A percentile compares a stretch with the other conserved stretches of the same genome.
phyloP scores from a whole-genome alignment of 352 stramenopile species.

The Pythium periplocum region DNA sequence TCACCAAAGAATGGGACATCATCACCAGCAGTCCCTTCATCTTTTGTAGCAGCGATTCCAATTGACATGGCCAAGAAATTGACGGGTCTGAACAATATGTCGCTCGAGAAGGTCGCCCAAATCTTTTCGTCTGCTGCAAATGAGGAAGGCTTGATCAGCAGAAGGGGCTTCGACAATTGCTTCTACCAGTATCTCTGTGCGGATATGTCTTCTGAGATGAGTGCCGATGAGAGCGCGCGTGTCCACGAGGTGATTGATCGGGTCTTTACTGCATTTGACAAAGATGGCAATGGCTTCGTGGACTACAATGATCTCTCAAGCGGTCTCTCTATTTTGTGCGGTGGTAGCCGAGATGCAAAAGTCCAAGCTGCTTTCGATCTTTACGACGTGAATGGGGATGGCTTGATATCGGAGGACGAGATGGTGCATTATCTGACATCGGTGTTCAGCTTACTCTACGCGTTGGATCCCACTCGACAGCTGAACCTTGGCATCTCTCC shows the following conservation, averaged over 20 bases:
- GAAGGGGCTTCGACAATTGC: constrained; percentile 65
- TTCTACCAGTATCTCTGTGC: constrained; percentile 69
- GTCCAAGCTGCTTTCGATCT: constrained; percentile 77
- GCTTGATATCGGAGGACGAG: constrained; percentile 78
- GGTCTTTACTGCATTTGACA: constrained; percentile 78
- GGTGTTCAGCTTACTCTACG: constrained; percentile 79
- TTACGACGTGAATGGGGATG: constrained; percentile 80
- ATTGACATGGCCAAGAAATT: constrained; percentile 69
- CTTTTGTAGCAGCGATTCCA: constrained; percentile 30
- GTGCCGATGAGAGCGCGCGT: constrained; percentile 36
- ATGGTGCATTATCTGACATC: constrained; percentile 85
- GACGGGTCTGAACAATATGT: constrained; percentile 55
- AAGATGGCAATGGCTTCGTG: constrained; percentile 61
- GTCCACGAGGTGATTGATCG: constrained; percentile 71
- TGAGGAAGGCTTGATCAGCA: constrained; percentile 45
- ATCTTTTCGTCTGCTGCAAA: constrained; percentile 49
- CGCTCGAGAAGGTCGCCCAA: constrained; percentile 53
- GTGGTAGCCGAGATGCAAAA: constrained; percentile 52
- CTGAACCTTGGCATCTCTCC: constrained; percentile 54
- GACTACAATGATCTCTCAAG: constrained; percentile 74
- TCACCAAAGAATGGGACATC: no score
- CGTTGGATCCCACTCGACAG: constrained; percentile 53
- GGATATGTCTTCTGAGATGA: constrained; percentile 27
- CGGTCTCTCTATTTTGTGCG: constrained; percentile 66
- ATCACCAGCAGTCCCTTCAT: constrained; percentile 1